These are phyloP conservation scores for Aurifilum marmelostoma DNA, from an alignment of 2,329 filamentous ascomycete genomes.

Conservation along the genomic window DNA sequence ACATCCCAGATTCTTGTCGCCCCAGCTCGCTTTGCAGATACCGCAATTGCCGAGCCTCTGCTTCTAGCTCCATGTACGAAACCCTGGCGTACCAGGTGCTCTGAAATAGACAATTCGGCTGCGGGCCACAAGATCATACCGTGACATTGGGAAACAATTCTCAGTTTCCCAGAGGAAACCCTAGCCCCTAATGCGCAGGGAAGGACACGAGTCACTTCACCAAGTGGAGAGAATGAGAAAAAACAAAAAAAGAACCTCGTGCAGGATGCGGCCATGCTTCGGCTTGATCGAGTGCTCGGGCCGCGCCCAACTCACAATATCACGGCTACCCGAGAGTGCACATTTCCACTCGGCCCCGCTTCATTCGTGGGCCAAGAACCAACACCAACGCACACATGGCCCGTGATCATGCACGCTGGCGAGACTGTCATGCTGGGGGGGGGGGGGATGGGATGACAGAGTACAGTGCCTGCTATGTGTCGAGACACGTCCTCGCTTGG, in stretches of 20 bases:
- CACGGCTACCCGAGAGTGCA: conserved; percentile 2
- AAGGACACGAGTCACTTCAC: neutral
- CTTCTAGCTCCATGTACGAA: neutral
- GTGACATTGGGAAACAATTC: neutral
- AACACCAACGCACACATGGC: conserved; percentile 14
- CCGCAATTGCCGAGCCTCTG: conserved; percentile 15
- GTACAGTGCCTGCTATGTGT: neutral
- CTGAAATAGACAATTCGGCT: conserved; percentile 2
- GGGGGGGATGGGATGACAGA: neutral
- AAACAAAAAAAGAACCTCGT: neutral
- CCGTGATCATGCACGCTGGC: conserved; percentile 15
- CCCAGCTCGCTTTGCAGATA: neutral
- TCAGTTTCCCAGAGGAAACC: neutral
- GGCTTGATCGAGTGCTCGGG: conserved; percentile 10
- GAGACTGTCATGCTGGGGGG: neutral
- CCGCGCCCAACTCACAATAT: conserved; percentile 7
- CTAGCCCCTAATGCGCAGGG: neutral
- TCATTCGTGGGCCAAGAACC: conserved; percentile 13
- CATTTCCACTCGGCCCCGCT: conserved; percentile 1
- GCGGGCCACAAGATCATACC: conserved; percentile 9
- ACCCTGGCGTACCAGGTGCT: neutral
- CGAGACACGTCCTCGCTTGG: neutral
- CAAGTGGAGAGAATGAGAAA: neutral
- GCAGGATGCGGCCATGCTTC: neutral
- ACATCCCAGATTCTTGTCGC: neutral